Percentiles rank a stretch among this genome's conserved stretches.
Conservation (phyloP, 345 rosid species). For the Abelmoschus esculentus region DNA sequence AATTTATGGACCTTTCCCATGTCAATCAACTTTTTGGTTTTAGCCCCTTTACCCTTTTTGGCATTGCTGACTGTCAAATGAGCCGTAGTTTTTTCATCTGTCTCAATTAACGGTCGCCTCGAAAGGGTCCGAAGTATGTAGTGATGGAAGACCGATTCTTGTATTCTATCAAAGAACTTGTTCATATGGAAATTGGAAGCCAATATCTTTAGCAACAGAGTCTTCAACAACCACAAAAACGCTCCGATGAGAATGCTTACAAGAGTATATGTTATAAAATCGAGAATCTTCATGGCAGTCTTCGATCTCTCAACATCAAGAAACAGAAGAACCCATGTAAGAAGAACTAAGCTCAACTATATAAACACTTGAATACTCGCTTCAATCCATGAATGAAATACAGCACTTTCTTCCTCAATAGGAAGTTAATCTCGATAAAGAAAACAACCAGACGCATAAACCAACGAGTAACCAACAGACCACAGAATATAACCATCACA, state of each 20-base stretch:
- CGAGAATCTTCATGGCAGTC: constrained; percentile 32
- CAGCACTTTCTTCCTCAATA: constrained; percentile 64
- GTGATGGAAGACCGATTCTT: constrained; percentile 78
- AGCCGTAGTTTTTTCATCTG: constrained; percentile 43
- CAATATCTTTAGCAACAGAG: constrained; percentile 58
- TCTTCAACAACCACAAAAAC: constrained; percentile 64
- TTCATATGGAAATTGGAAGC: constrained; percentile 78
- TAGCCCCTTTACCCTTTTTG: constrained; percentile 37
- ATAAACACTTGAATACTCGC: constrained; percentile 68
- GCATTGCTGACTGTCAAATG: constrained; percentile 40
- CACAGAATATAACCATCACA: constrained; percentile 65
- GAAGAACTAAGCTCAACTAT: constrained; percentile 58
- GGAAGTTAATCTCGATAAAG: constrained; percentile 67
- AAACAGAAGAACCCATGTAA: constrained; percentile 60
- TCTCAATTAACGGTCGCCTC: constrained; percentile 61
- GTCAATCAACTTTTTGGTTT: constrained; percentile 55
- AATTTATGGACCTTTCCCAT: constrained; percentile 66
- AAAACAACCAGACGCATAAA: constrained; percentile 64
- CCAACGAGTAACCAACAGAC: constrained; percentile 69
- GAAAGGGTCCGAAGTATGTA: constrained; percentile 69
- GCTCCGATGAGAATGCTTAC: constrained; percentile 50
- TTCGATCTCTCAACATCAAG: constrained; percentile 31
- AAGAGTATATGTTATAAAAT: constrained; percentile 54
- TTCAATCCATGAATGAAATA: constrained; percentile 87
- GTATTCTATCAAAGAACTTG: constrained; percentile 80